These are phyloP conservation scores for Mortierella alpina DNA, from an alignment of 192 early-diverging fungal species.

Conservation along the genomic window DNA sequence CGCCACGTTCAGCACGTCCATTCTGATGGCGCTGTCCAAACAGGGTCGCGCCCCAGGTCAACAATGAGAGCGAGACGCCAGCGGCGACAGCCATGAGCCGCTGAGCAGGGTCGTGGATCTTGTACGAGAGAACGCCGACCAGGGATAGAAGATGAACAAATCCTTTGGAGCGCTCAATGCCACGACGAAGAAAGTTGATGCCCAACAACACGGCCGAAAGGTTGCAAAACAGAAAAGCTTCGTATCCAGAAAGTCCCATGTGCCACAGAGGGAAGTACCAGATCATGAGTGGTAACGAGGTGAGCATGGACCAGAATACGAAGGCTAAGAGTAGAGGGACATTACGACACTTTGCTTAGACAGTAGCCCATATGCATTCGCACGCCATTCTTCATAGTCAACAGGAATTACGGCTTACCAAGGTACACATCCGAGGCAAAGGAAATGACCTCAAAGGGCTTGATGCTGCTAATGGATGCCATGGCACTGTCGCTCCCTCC, in stretches of 20 bases:
- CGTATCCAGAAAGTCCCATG: conserved; percentile 88
- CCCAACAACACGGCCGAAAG: conserved; percentile 68
- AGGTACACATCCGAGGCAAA: conserved; percentile 77
- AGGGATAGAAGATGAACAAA: conserved; percentile 68
- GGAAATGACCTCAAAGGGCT: conserved; percentile 37
- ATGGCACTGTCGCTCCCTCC: conserved; percentile 30
- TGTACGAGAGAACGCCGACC: conserved; percentile 72
- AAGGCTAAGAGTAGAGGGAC: conserved; percentile 59
- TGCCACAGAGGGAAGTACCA: conserved; percentile 90
- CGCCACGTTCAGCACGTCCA: conserved; percentile 70
- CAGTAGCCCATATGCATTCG: too few species aligned
- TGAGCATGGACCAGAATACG: conserved; percentile 86
- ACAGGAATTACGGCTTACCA: conserved; percentile 50
- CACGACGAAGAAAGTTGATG: conserved; percentile 62
- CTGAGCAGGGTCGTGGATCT: conserved; percentile 62
- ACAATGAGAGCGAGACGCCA: conserved; percentile 67
- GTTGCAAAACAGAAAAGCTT: conserved; percentile 75
- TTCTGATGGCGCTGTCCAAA: conserved; percentile 63
- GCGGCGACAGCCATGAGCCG: conserved; percentile 69
- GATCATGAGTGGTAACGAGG: conserved; percentile 73
- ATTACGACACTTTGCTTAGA: background rate
- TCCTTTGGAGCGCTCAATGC: conserved; percentile 64
- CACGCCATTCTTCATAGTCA: too few species aligned
- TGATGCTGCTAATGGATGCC: conserved; percentile 9
- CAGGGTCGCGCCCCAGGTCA: conserved; percentile 69